These are phyloP conservation scores for Penicillium sp. DNA, from an alignment of 2,329 filamentous ascomycete species.

Conservation along the genomic window DNA sequence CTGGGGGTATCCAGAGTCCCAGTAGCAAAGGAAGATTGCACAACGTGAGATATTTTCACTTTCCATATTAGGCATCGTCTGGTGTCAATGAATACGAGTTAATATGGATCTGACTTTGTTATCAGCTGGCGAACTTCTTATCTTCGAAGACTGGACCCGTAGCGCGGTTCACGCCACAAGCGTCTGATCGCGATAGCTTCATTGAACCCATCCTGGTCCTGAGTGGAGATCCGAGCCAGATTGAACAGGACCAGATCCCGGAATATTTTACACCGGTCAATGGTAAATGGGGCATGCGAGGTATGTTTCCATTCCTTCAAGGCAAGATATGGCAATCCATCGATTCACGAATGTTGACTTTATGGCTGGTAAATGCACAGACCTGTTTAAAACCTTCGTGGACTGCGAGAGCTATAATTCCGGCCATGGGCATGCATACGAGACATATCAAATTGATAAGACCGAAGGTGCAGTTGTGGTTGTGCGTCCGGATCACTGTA, in stretches of 20 bases:
- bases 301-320: no score
- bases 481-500: slow-evolving; percentile 55
- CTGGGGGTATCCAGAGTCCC: slow-evolving; percentile 5
- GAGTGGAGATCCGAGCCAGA: slow-evolving; percentile 43
- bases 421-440: slow-evolving; percentile 29
- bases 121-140: slow-evolving; percentile 40
- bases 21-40: neutral
- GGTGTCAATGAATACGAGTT: no score
- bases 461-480: slow-evolving; percentile 57
- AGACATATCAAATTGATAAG: slow-evolving; percentile 56
- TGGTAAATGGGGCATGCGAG: slow-evolving; percentile 53
- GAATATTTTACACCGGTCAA: slow-evolving; percentile 54
- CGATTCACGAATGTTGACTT: neutral
- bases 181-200: slow-evolving; percentile 49
- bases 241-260: slow-evolving; percentile 54
- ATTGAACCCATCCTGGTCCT: slow-evolving; percentile 58
- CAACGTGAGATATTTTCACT: neutral
- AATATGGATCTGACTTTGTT: no score
- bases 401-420: slow-evolving; percentile 11
- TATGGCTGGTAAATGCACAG: neutral
- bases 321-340: no score
- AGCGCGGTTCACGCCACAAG: slow-evolving; percentile 40
- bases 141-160: slow-evolving; percentile 40
- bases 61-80: no score
- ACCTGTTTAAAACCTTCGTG: slow-evolving; percentile 9